A percentile compares a stretch with the other conserved stretches of the same genome.
phyloP scores from a whole-genome alignment of 164 flowering plant genomes.

The Protea cynaroides region DNA sequence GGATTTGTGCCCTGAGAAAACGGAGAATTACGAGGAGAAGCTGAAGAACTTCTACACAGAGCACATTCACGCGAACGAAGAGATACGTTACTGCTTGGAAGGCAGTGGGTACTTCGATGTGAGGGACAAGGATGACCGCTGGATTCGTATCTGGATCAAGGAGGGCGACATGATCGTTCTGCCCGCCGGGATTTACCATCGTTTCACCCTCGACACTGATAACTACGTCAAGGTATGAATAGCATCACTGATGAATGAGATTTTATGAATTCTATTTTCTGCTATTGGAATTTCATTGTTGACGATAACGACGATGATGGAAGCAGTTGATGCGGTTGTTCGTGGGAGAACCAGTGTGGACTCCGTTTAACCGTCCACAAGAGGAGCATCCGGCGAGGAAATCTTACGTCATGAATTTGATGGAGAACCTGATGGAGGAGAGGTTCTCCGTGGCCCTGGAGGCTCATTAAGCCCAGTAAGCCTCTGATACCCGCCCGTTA shows the following conservation, averaged over 20 bases:
- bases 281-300: no score
- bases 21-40: slow-evolving; percentile 78
- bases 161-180: slow-evolving; percentile 80
- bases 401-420: no score
- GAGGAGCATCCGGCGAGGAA: slow-evolving; percentile 84
- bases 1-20: slow-evolving; percentile 82
- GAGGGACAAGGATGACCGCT: slow-evolving; percentile 74
- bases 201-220: slow-evolving; percentile 76
- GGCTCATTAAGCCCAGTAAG: no score
- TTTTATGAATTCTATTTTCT: no score
- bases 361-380: slow-evolving; percentile 94
- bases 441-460: no score
- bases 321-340: slow-evolving; percentile 83
- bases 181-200: slow-evolving; percentile 95
- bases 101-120: slow-evolving; percentile 95
- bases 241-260: no score
- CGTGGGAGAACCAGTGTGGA: slow-evolving; percentile 99
- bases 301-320: no score
- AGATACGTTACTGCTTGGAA: slow-evolving; percentile 85
- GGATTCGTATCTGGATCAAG: slow-evolving; percentile 86
- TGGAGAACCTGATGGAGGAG: no score
- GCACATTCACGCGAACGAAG: slow-evolving; percentile 88
- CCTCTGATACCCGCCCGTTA: no score
- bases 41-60: slow-evolving; percentile 84
- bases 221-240: slow-evolving; percentile 72